A percentile compares a stretch with the other conserved stretches of the same genome.
Evolutionary conservation across 139 green algal genomes (phyloP).

Genomic region (Chlamydomonas sphaeroides): DNA sequence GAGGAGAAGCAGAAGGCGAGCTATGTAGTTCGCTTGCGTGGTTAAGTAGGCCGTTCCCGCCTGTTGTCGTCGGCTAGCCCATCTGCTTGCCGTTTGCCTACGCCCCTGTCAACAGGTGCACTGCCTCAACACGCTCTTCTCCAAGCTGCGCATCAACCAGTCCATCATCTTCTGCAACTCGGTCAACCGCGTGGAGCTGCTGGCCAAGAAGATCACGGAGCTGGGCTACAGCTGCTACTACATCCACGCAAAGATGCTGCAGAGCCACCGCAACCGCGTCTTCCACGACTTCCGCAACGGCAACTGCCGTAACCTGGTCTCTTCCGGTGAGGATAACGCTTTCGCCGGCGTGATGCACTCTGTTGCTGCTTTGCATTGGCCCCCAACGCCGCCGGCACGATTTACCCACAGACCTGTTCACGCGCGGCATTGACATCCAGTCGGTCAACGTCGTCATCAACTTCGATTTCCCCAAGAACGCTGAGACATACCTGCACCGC

Average conservation of each 20-base stretch:
- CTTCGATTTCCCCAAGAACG: conserved; percentile 99
- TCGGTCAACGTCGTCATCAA: conserved; percentile 99
- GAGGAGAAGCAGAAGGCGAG: conserved; percentile 99
- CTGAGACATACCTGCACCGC: conserved; percentile 98
- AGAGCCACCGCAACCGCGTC: conserved; percentile 98
- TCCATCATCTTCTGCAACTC: conserved; percentile 99
- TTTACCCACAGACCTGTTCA: conserved; percentile 88
- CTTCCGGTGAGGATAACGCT: conserved; percentile 84
- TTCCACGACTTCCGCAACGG: conserved; percentile 99
- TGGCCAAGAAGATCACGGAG: conserved; percentile 99
- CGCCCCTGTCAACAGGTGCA: conserved; percentile 68
- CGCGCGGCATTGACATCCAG: conserved; percentile 98
- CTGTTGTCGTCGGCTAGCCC: no score
- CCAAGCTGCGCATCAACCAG: conserved; percentile 96
- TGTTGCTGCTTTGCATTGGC: not conserved
- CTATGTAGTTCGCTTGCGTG: no score
- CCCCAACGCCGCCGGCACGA: not conserved
- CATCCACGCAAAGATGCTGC: conserved; percentile 99
- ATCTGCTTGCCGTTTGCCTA: not conserved
- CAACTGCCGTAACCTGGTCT: conserved; percentile 98
- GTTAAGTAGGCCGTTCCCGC: no score
- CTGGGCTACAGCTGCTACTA: conserved; percentile 99
- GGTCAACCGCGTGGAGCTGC: conserved; percentile 97
- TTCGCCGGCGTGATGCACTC: no score
- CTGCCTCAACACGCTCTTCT: conserved; percentile 96